phyloP scores from a whole-genome alignment of 306 rosid species.

The Lablab purpureus region DNA sequence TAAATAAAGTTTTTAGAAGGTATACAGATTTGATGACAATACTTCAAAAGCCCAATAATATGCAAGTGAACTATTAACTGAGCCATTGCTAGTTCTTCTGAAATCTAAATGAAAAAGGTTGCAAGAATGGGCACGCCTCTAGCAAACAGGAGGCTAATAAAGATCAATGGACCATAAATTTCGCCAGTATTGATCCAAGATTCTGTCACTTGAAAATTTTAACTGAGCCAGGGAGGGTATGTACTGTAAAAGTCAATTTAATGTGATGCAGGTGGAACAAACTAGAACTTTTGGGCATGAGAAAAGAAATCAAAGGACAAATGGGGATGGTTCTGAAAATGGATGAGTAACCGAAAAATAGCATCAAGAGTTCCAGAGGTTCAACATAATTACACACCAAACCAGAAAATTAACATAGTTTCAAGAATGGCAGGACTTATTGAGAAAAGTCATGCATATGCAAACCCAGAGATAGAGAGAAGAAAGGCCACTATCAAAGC shows the following conservation, averaged over 20 bases:
- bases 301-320: slow-evolving; percentile 28
- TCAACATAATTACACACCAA: slow-evolving; percentile 10
- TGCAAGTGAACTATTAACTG: slow-evolving; percentile 16
- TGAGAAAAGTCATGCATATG: slow-evolving; percentile 6
- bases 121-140: slow-evolving; percentile 9
- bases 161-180: background rate
- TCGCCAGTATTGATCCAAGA: slow-evolving; percentile 6
- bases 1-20: background rate
- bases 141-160: slow-evolving; percentile 7
- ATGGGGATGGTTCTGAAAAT: slow-evolving; percentile 10
- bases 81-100: slow-evolving; percentile 16
- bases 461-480: slow-evolving; percentile 23
- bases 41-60: slow-evolving; percentile 23
- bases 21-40: background rate
- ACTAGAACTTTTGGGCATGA: slow-evolving; percentile 7
- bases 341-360: slow-evolving; percentile 16
- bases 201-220: slow-evolving; percentile 28
- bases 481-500: slow-evolving; percentile 12
- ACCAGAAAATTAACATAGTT: slow-evolving; percentile 26
- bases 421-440: slow-evolving; percentile 25
- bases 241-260: background rate
- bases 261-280: slow-evolving; percentile 1
- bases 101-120: slow-evolving; percentile 34
- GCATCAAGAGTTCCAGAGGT: background rate
- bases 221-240: background rate